Conservation (phyloP, 2,329 filamentous ascomycete genomes). For the Aspergillus fumigatus region DNA sequence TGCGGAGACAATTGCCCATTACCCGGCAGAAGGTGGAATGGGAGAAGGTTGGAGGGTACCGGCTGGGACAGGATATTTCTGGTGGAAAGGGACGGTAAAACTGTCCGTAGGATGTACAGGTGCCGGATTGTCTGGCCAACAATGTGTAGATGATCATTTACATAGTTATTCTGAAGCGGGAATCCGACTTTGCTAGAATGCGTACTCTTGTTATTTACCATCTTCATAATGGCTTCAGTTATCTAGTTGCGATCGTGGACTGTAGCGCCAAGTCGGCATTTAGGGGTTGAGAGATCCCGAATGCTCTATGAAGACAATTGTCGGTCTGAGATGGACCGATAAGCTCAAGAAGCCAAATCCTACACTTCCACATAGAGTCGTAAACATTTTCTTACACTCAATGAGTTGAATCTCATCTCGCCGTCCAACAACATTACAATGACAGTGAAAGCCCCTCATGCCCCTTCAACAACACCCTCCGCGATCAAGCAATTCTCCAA, state of each 20-base stretch:
- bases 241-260: neutral
- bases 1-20: conserved; percentile 89
- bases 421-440: neutral
- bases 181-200: too few relatives aligned
- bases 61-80: conserved; percentile 74
- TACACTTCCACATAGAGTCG: neutral
- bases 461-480: neutral
- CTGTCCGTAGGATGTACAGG: neutral
- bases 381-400: neutral
- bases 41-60: conserved; percentile 95
- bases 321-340: neutral
- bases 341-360: neutral
- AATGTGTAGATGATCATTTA: neutral
- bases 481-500: conserved; percentile 19
- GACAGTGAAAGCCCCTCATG: neutral
- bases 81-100: conserved; percentile 51
- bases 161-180: neutral
- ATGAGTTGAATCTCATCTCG: neutral
- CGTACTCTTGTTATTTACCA: too few relatives aligned
- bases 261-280: neutral
- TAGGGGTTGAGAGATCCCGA: neutral
- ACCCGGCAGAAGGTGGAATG: conserved; percentile 99
- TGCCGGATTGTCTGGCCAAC: neutral
- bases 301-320: neutral
- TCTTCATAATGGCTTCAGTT: neutral